phyloP scores from a whole-genome alignment of 352 stramenopile species.

The Globisporangium irregulare region DNA sequence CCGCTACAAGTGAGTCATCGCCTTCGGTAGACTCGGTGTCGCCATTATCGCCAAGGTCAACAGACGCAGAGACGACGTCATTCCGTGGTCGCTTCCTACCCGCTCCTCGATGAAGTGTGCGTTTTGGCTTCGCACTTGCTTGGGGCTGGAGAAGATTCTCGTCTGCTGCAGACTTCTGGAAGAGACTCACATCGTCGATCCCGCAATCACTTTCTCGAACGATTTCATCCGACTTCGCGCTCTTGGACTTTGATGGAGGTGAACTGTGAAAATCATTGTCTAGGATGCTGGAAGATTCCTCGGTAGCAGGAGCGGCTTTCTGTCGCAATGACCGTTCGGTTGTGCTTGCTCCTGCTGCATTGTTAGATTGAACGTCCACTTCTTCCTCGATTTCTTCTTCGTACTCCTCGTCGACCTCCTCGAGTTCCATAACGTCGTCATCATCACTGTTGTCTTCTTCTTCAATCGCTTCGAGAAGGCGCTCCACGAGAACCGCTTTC shows the following conservation, averaged over 20 bases:
- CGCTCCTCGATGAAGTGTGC: neutral
- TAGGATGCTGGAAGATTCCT: neutral
- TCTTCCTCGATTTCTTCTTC: constrained; percentile 26
- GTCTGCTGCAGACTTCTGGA: constrained; percentile 11
- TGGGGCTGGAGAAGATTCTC: neutral
- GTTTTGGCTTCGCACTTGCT: neutral
- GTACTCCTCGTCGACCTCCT: constrained; percentile 25
- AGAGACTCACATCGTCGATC: constrained; percentile 24
- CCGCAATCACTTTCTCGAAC: constrained; percentile 50
- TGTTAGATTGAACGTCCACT: constrained; percentile 15
- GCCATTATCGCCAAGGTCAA: neutral
- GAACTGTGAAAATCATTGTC: neutral
- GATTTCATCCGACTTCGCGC: constrained; percentile 32
- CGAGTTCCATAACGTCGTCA: constrained; percentile 24
- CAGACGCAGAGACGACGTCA: neutral
- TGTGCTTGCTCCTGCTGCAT: neutral
- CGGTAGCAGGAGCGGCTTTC: neutral
- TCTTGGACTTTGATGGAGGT: neutral
- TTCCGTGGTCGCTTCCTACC: neutral
- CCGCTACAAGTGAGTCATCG: neutral
- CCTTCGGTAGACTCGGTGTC: constrained; percentile 7
- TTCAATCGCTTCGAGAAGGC: constrained; percentile 48
- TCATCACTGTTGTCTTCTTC: constrained; percentile 31
- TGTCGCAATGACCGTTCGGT: neutral
- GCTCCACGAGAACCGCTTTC: constrained; percentile 48